Evolutionary conservation across 2,329 filamentous ascomycete species (phyloP).

Genomic region (Sarocladium brachiariae): DNA sequence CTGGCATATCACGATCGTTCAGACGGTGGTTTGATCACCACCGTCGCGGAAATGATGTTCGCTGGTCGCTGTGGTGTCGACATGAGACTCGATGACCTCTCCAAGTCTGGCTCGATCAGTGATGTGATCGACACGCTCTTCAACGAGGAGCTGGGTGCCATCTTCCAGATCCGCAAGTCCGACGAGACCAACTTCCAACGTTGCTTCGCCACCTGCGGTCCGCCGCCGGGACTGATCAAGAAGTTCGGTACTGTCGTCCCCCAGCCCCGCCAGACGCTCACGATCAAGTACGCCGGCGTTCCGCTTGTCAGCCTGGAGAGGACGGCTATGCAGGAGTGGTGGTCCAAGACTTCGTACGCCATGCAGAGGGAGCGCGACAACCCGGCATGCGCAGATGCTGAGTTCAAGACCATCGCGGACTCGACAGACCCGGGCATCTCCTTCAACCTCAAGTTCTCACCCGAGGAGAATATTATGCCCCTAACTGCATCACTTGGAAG

Average conservation of each 20-base stretch:
- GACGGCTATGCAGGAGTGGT: slow-evolving; percentile 72
- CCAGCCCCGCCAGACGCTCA: slow-evolving; percentile 65
- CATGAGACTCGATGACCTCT: slow-evolving; percentile 70
- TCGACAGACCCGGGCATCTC: slow-evolving; percentile 73
- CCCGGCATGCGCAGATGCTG: slow-evolving; percentile 74
- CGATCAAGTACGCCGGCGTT: slow-evolving; percentile 64
- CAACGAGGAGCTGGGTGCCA: slow-evolving; percentile 91
- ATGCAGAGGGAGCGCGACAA: slow-evolving; percentile 92
- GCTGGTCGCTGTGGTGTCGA: slow-evolving; percentile 86
- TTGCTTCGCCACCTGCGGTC: slow-evolving; percentile 86
- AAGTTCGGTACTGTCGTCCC: slow-evolving; percentile 74
- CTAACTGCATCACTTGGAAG: slow-evolving; percentile 37
- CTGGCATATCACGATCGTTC: slow-evolving; percentile 93
- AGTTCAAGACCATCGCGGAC: slow-evolving; percentile 70
- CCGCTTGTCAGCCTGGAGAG: slow-evolving; percentile 65
- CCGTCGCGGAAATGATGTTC: slow-evolving; percentile 96
- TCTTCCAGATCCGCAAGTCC: slow-evolving; percentile 86
- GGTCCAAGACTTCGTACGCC: slow-evolving; percentile 80
- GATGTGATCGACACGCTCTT: slow-evolving; percentile 74
- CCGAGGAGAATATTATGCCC: slow-evolving; percentile 68
- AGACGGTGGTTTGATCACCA: slow-evolving; percentile 86
- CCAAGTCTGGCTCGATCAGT: slow-evolving; percentile 53
- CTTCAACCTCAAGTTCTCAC: slow-evolving; percentile 76
- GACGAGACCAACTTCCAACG: slow-evolving; percentile 81
- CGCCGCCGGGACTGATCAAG: slow-evolving; percentile 72